phyloP scores from a whole-genome alignment of 805 yeast genomes.

The Komagataella kurtzmanii region DNA sequence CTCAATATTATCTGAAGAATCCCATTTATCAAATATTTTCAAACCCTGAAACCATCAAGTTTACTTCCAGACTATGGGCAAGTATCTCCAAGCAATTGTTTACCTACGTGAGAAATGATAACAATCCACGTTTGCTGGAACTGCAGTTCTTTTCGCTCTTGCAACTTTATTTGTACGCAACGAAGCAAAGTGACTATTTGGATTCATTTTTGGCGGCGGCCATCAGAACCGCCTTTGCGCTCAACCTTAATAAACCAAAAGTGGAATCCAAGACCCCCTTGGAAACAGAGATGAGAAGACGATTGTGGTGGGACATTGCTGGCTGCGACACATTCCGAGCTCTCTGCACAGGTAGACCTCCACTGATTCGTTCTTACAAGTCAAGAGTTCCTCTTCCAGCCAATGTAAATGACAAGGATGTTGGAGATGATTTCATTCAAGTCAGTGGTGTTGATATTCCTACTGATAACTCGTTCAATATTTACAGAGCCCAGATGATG shows the following conservation, averaged over 20 bases:
- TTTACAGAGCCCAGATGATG: constrained; percentile 6
- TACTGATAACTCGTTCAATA: constrained; percentile 9
- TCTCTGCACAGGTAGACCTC: constrained; percentile 5
- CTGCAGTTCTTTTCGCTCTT: constrained; percentile 3
- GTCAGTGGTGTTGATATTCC: constrained; percentile 5
- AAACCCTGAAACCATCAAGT: background rate
- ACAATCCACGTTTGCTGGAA: background rate
- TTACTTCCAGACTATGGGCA: background rate
- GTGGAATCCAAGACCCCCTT: background rate
- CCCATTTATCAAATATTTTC: background rate
- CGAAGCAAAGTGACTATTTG: constrained; percentile 1
- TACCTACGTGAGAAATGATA: background rate
- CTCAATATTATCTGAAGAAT: background rate
- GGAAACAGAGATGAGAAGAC: constrained; percentile 15
- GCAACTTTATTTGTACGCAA: constrained; percentile 2
- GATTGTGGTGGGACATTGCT: constrained; percentile 13
- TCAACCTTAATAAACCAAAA: constrained; percentile 4
- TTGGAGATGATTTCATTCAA: constrained; percentile 4
- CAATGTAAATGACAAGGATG: constrained; percentile 17
- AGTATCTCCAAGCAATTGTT: background rate
- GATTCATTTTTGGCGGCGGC: constrained; percentile 5
- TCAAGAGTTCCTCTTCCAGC: constrained; percentile 18
- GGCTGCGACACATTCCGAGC: constrained; percentile 10
- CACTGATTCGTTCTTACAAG: constrained; percentile 7
- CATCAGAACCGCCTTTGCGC: constrained; percentile 4